Percentiles rank a stretch among this genome's conserved stretches.
phyloP scores from a whole-genome alignment of 495 filamentous ascomycete species.

The Trichodelitschia bisporula region DNA sequence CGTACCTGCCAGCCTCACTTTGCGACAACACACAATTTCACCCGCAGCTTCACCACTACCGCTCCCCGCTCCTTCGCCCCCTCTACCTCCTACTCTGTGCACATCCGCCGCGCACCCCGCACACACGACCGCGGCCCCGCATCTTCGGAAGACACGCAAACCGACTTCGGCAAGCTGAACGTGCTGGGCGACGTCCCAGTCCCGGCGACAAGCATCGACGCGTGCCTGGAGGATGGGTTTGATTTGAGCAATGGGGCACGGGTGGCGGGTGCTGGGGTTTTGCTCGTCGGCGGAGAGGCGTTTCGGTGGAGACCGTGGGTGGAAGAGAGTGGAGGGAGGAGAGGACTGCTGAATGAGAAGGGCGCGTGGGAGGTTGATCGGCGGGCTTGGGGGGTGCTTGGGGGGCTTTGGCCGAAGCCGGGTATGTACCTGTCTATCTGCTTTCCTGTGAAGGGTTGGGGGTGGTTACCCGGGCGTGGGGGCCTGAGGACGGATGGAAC shows the following conservation, averaged over 20 bases:
- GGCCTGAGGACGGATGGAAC: too few species aligned
- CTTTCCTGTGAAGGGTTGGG: too few species aligned
- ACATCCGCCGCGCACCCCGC: too few species aligned
- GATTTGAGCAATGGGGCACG: constrained; percentile 50
- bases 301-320: constrained; percentile 72
- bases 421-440: constrained; percentile 46
- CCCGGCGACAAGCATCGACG: constrained; percentile 64
- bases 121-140: not conserved
- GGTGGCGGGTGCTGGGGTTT: constrained; percentile 36
- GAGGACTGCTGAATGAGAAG: constrained; percentile 38
- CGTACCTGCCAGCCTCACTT: too few species aligned
- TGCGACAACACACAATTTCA: too few species aligned
- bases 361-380: constrained; percentile 56
- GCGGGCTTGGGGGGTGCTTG: constrained; percentile 54
- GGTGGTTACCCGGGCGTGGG: too few species aligned
- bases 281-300: constrained; percentile 66
- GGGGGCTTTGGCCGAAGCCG: constrained; percentile 70
- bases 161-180: constrained; percentile 52
- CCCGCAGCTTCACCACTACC: too few species aligned
- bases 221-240: constrained; percentile 55
- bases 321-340: constrained; percentile 8
- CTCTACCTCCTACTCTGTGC: too few species aligned
- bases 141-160: constrained; percentile 12
- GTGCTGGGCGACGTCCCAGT: constrained; percentile 52
- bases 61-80: too few species aligned